Evolutionary conservation across 2,329 filamentous ascomycete genomes (phyloP), one percentile per base, ranked within the genome.

Genomic region (Leptosphaerulina australis): DNA sequence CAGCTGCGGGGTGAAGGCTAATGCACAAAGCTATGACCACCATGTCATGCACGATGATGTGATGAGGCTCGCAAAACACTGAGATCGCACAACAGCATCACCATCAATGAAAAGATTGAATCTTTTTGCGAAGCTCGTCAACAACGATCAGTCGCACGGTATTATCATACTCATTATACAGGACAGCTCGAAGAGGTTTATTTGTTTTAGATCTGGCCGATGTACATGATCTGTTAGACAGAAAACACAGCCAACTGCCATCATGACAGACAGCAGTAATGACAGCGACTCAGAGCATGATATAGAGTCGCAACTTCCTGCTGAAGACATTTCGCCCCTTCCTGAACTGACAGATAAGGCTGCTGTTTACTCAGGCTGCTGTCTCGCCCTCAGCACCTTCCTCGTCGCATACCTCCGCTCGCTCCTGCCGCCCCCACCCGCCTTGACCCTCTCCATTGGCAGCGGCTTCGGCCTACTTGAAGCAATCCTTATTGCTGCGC

Each of bases 391-490:
- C 15, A 73, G 71, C 41, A 43, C 29, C 21, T 54, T 60, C 15
- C 64, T 75, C 24, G 35, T 75, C 22, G 35, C 38, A 7, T 55
- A 62, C 25, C 35, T 74, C 15, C 33, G 26, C 11, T 38, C 55
- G 15, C 54, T 68, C 12, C 63, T 74, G 3, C 59, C 69, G 2
- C 31, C 44, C 2, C 11, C 60, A 3, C 64, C 65, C 4, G 46
- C 47, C 28, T 47, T 68, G 10, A 55, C 43, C 11, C 61, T 80
- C 29, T 79, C 77, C 2, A 73, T 83, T 38, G 80, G 81, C 47
- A 76, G 76, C 55, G 81, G 81, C 35, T 77, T 69, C 33, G 81
- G 81, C 18, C 70, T 82, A 6, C 70, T 83, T 12, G 81, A 82
- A 67, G 70, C 70, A 2, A 57, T 78, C 5, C 64, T 81, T 20